These are phyloP conservation scores for Lycium barbarum DNA, from an alignment of 257 asterid genomes.

Conservation along the genomic window DNA sequence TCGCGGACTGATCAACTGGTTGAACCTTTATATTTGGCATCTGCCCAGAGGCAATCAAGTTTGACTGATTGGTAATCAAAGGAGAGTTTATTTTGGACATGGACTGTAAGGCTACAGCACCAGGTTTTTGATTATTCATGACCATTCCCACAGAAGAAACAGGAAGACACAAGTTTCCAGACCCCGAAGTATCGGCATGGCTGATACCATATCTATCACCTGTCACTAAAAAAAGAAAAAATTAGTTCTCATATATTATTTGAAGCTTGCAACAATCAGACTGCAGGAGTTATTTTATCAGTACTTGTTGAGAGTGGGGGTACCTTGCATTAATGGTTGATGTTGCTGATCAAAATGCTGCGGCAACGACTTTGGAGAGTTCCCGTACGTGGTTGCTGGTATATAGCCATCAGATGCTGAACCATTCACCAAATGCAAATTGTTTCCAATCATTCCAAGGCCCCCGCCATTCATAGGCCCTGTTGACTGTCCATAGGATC, in stretches of 20 bases:
- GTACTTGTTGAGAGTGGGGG: constrained; percentile 24
- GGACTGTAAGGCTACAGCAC: constrained; percentile 59
- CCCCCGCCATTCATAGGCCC: constrained; percentile 68
- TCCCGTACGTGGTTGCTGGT: constrained; percentile 57
- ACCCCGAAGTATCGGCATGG: constrained; percentile 65
- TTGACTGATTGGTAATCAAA: constrained; percentile 56
- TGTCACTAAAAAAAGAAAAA: constrained; percentile 48
- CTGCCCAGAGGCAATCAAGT: constrained; percentile 57
- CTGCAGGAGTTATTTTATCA: constrained; percentile 11
- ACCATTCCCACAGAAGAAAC: constrained; percentile 62
- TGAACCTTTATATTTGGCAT: constrained; percentile 54
- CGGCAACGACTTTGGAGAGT: constrained; percentile 61
- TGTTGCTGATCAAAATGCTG: constrained; percentile 74
- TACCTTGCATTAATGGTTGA: constrained; percentile 73
- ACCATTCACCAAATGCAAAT: constrained; percentile 57
- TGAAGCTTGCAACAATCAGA: constrained; percentile 14
- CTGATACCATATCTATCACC: constrained; percentile 78
- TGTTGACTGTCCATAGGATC: constrained; percentile 70
- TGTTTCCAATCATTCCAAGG: constrained; percentile 66
- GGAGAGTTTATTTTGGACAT: constrained; percentile 58
- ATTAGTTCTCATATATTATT: background rate
- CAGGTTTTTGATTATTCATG: constrained; percentile 58
- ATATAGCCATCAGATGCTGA: constrained; percentile 61
- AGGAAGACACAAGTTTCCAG: constrained; percentile 72
- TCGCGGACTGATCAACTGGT: constrained; percentile 59